Conservation (phyloP, 129 eudicot species). For the Artemisia argyi region DNA sequence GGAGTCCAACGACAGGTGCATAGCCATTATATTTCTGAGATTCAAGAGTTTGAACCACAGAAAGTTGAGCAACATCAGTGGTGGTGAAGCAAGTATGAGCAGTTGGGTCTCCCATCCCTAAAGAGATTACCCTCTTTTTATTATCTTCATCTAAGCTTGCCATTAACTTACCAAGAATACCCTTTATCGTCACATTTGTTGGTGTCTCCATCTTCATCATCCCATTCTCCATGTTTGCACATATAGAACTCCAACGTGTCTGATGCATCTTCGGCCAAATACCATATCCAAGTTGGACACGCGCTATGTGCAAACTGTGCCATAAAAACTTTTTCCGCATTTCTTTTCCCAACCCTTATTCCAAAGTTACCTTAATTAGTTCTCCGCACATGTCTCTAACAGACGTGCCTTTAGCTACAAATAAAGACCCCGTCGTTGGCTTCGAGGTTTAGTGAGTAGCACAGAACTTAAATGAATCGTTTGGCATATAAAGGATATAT, state of each 20-base stretch:
- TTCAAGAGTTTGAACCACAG: constrained; percentile 60
- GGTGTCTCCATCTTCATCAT: constrained; percentile 49
- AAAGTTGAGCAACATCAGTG: constrained; percentile 47
- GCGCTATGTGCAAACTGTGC: no score
- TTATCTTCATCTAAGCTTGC: constrained; percentile 39
- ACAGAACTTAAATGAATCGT: background rate
- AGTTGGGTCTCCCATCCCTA: constrained; percentile 98
- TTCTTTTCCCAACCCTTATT: no score
- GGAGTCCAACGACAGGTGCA: constrained; percentile 91
- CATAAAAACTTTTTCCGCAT: no score
- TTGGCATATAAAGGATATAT: background rate
- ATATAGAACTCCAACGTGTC: no score
- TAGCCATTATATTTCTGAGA: constrained; percentile 82
- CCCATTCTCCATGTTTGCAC: constrained; percentile 19
- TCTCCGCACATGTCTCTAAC: no score
- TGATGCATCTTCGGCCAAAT: no score
- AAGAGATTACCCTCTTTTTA: constrained; percentile 46
- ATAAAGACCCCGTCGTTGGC: no score
- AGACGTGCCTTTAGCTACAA: no score
- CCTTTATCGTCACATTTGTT: constrained; percentile 76
- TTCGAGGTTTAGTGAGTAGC: no score
- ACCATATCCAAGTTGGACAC: no score
- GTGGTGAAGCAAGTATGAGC: constrained; percentile 75
- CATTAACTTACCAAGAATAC: constrained; percentile 68
- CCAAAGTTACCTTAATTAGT: no score